Conservation (phyloP, 441 rosid species). For the Pelargonium cotyledonis region DNA sequence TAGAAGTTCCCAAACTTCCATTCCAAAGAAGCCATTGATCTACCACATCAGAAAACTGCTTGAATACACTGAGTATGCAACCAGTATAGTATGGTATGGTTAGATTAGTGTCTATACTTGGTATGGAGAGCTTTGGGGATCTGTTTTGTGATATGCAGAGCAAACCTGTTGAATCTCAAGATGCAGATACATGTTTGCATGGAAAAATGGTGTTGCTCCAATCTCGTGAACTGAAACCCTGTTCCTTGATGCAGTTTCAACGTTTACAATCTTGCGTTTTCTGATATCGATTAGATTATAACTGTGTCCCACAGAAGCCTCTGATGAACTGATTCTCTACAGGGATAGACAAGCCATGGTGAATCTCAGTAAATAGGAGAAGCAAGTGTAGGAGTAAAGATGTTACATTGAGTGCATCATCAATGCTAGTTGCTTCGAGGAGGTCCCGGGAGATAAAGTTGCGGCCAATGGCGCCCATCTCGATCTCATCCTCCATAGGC, state of each 20-base stretch:
- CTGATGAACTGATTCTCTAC: constrained; percentile 39
- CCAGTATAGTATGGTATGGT: no score
- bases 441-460: constrained; percentile 53
- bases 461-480: constrained; percentile 40
- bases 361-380: background rate
- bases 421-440: constrained; percentile 45
- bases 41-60: no score
- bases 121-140: no score
- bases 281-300: constrained; percentile 41
- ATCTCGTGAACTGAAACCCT: constrained; percentile 41
- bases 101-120: no score
- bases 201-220: constrained; percentile 35
- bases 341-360: constrained; percentile 7
- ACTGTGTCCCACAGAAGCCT: constrained; percentile 47
- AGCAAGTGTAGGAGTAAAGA: background rate
- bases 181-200: constrained; percentile 50
- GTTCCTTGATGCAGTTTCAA: constrained; percentile 46
- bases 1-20: no score
- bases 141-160: no score
- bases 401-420: constrained; percentile 40
- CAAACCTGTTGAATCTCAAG: background rate
- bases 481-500: constrained; percentile 38
- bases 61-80: no score
- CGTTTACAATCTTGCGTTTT: constrained; percentile 33
- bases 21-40: no score